phyloP scores from a whole-genome alignment of 2,329 filamentous ascomycete genomes.

The Gaeumannomyces tritici region DNA sequence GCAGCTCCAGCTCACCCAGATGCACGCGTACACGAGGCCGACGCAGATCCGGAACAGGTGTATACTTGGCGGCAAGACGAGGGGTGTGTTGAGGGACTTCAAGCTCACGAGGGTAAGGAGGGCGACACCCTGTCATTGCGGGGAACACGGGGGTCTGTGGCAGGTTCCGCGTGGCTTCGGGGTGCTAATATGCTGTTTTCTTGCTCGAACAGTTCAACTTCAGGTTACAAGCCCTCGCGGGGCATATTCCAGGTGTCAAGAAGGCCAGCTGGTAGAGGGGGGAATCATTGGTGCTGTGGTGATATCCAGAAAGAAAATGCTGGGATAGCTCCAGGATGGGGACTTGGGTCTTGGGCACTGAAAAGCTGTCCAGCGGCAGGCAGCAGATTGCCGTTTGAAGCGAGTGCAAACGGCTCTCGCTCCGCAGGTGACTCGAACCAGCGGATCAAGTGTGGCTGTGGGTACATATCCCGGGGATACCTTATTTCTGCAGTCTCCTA shows the following conservation, averaged over 20 bases:
- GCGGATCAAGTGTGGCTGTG: no score
- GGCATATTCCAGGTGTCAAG: slow-evolving; percentile 82
- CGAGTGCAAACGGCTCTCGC: neutral
- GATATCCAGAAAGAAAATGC: neutral
- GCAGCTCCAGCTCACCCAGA: slow-evolving; percentile 84
- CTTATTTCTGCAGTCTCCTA: no score
- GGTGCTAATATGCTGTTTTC: neutral
- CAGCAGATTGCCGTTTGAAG: neutral
- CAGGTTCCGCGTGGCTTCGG: neutral
- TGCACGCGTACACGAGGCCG: slow-evolving; percentile 90
- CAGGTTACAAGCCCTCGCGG: slow-evolving; percentile 76
- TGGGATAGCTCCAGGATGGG: neutral
- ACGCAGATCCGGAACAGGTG: slow-evolving; percentile 94
- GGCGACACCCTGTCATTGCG: neutral
- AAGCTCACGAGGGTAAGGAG: slow-evolving; percentile 78
- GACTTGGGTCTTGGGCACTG: neutral
- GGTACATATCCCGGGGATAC: no score
- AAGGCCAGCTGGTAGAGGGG: slow-evolving; percentile 85
- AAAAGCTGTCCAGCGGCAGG: neutral
- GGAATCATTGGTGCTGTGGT: neutral
- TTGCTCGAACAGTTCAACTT: slow-evolving; percentile 69
- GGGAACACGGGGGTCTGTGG: neutral
- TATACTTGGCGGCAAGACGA: slow-evolving; percentile 79
- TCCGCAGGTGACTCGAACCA: neutral
- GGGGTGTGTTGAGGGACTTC: slow-evolving; percentile 89